These are phyloP conservation scores for Podospora anserina DNA, from an alignment of 495 filamentous ascomycete genomes.

Conservation along the genomic window DNA sequence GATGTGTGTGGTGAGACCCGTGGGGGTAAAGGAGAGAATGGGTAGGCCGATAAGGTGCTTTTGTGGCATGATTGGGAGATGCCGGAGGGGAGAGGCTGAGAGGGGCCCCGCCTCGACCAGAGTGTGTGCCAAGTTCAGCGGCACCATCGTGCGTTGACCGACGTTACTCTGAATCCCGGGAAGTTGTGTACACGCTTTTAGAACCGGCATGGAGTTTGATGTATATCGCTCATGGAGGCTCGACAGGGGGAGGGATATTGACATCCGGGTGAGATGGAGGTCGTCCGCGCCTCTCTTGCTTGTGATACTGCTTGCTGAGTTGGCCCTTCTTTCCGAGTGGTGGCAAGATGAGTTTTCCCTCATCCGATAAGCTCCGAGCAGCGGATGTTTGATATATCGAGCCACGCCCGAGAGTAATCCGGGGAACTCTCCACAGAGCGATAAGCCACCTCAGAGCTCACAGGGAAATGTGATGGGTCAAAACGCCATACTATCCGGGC, in stretches of 20 bases:
- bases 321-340: neutral
- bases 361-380: constrained; percentile 19
- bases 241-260: neutral
- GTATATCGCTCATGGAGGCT: constrained; percentile 9
- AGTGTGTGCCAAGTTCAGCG: constrained; percentile 11
- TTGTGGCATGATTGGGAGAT: constrained; percentile 15
- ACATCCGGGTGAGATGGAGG: neutral
- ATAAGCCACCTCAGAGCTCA: constrained; percentile 11
- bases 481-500: neutral
- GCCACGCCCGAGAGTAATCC: constrained; percentile 12
- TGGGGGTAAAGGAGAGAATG: constrained; percentile 23
- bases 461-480: neutral
- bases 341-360: constrained; percentile 7
- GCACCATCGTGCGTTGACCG: constrained; percentile 7
- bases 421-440: constrained; percentile 19
- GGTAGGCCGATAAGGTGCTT: constrained; percentile 20
- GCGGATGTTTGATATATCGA: constrained; percentile 6
- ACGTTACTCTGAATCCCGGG: constrained; percentile 10
- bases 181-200: neutral
- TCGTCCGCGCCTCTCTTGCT: neutral
- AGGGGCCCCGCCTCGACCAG: constrained; percentile 2
- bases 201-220: neutral
- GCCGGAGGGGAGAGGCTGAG: constrained; percentile 12
- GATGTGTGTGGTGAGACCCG: constrained; percentile 15
- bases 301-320: neutral